Evolutionary conservation across 257 asterid genomes (phyloP).

Genomic region (Solanum appendiculatum): DNA sequence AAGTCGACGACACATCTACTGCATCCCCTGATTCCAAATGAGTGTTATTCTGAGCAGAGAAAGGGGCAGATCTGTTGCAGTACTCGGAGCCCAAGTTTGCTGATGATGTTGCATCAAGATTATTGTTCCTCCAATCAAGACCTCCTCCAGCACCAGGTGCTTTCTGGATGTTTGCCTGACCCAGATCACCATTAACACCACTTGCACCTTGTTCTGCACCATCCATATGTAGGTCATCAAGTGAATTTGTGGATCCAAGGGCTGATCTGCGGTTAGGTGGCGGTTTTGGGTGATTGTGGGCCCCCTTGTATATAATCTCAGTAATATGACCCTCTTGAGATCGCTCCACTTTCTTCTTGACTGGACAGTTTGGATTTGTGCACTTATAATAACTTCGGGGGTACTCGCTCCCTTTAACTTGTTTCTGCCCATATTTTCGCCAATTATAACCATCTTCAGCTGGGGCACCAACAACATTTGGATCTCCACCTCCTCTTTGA

Average conservation of each 20-base stretch:
- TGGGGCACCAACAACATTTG: slow-evolving; percentile 34
- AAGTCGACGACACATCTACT: slow-evolving; percentile 40
- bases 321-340: slow-evolving; percentile 69
- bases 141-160: slow-evolving; percentile 23
- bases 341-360: slow-evolving; percentile 79
- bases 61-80: slow-evolving; percentile 20
- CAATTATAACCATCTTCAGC: slow-evolving; percentile 77
- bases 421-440: slow-evolving; percentile 90
- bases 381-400: slow-evolving; percentile 94
- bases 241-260: slow-evolving; percentile 36
- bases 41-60: slow-evolving; percentile 30
- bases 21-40: slow-evolving; percentile 44
- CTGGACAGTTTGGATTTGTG: slow-evolving; percentile 56
- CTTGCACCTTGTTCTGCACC: slow-evolving; percentile 26
- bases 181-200: slow-evolving; percentile 21
- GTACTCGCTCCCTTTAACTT: slow-evolving; percentile 73
- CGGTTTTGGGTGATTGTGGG: slow-evolving; percentile 72
- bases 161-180: slow-evolving; percentile 38
- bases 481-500: slow-evolving; percentile 49
- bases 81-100: slow-evolving; percentile 28
- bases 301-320: slow-evolving; percentile 72
- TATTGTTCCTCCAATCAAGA: slow-evolving; percentile 40
- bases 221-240: slow-evolving; percentile 36
- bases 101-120: slow-evolving; percentile 35
- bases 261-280: slow-evolving; percentile 48